Evolutionary conservation across 345 rosid species (phyloP).

Genomic region (Orychophragmus violaceus): DNA sequence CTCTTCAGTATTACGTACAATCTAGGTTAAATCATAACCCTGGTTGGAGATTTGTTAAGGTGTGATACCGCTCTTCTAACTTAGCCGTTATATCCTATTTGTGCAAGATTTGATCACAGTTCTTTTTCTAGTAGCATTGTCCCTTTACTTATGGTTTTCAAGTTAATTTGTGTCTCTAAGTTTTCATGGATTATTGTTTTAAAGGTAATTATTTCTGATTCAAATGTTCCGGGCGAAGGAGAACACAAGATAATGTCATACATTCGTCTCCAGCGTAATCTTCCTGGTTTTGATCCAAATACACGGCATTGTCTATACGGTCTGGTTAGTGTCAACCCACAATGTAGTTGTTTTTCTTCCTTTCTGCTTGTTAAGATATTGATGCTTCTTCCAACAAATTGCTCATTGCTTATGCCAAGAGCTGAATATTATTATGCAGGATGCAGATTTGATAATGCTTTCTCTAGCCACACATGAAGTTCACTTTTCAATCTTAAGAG

Average conservation of each 20-base stretch:
- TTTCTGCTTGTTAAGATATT: not conserved
- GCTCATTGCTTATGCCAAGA: not conserved
- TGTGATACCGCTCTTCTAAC: conserved; percentile 30
- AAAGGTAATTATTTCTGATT: conserved; percentile 98
- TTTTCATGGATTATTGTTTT: conserved; percentile 53
- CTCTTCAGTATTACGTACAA: conserved; percentile 85
- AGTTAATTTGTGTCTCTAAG: conserved; percentile 52
- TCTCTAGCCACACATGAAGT: conserved; percentile 94
- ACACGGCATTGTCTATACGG: conserved; percentile 92
- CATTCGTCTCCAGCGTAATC: conserved; percentile 78
- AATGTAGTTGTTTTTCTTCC: not conserved
- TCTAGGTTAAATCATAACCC: conserved; percentile 74
- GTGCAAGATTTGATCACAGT: not conserved
- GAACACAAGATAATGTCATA: conserved; percentile 98
- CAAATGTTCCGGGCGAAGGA: conserved; percentile 97
- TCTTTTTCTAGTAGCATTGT: conserved; percentile 27
- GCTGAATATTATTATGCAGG: conserved; percentile 43
- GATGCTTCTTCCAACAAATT: conserved; percentile 9
- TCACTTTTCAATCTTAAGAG: conserved; percentile 96
- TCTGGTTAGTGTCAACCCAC: conserved; percentile 49
- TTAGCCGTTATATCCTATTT: conserved; percentile 2
- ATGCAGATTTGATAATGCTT: conserved; percentile 97
- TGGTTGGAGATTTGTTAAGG: conserved; percentile 87
- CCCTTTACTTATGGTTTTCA: conserved; percentile 38
- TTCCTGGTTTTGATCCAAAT: conserved; percentile 87